Base-by-base conservation (phyloP, 352 stramenopile species). In the Aphanomyces euteiches region DNA sequence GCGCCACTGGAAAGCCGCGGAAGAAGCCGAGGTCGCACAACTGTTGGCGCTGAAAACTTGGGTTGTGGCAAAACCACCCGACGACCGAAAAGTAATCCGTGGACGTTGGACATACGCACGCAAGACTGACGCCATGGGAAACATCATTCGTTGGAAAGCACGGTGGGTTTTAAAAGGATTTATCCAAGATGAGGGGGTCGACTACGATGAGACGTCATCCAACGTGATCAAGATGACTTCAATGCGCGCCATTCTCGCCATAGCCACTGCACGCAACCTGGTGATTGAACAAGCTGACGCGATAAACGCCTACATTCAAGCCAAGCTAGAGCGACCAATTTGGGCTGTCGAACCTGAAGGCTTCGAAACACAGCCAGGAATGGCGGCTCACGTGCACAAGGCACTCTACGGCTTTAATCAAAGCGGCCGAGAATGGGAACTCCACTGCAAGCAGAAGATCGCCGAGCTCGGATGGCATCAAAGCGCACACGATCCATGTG, bases 121-220 rank as follows among this genome's bases (percentile, higher is more conserved):
- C 41, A 73, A 73, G 58, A 53, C 43, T 7, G n/a, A 73, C 36
- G 47, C 60, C 65, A 37, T 60, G 5, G 43, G 67, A n/a, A 47
- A 40, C n/a, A n/a, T n/a, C n/a, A n/a, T n/a, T n/a, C n/a, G n/a
- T n/a, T n/a, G n/a, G n/a, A n/a, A n/a, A n/a, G 69, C 69, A 37
- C 69, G 50, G 17, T 57, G 59, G 3, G 61, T 72, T 21, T 13
- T 56, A n/a, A 12, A 56, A 63, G 40, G 61, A 54, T 21, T 72
- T 37, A 34, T 47, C 28, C 2, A 50, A 74, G 53, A 1, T 34
- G 21, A 63, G 17, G 69, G 69, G 36, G 48, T 74, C 3, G 61
- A 74, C 69, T 74, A 74, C 45, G 21, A 61, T n/a, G 60, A 74
- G 28, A 70, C 69, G 13, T 74, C 67, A 61, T 28, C 60, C 34